Percentiles rank a stretch among this genome's conserved stretches.
Conservation (phyloP, 83 land plant species). For the Picea mariana region DNA sequence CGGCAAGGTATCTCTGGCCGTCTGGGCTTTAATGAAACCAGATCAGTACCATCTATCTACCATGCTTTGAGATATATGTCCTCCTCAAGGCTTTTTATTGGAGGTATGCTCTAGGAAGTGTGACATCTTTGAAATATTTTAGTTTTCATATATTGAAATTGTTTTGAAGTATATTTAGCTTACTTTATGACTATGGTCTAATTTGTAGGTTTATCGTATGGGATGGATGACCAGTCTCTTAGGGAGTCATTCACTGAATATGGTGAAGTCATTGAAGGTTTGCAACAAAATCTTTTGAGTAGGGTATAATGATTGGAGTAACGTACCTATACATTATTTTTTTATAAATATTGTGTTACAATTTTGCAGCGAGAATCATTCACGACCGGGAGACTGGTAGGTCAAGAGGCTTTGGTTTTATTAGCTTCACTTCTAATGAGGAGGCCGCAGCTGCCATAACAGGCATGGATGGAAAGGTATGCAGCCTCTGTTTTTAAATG, state of each 20-base stretch:
- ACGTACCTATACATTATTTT: not conserved
- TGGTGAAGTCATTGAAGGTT: conserved; percentile 22
- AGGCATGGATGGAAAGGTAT: conserved; percentile 60
- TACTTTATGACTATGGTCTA: not conserved
- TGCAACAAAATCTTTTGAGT: not conserved
- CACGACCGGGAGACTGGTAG: conserved; percentile 61
- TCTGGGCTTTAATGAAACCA: conserved; percentile 2
- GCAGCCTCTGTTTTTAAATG: not conserved
- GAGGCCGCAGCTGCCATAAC: conserved; percentile 55
- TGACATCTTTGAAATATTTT: too few relatives aligned
- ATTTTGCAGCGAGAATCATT: conserved; percentile 51
- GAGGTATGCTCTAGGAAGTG: too few relatives aligned
- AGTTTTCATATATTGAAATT: not conserved
- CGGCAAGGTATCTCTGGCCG: not conserved
- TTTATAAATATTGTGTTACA: not conserved
- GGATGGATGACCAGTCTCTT: conserved; percentile 10
- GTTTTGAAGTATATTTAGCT: not conserved
- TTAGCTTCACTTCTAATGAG: conserved; percentile 44
- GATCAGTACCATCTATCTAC: conserved; percentile 1
- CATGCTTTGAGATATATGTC: too few relatives aligned
- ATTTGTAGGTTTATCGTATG: conserved; percentile 12
- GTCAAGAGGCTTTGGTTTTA: conserved; percentile 74
- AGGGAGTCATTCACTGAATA: conserved; percentile 15
- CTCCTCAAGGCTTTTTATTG: too few relatives aligned
- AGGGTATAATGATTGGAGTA: not conserved